Evolutionary conservation across 169 alveolate species (phyloP).

Genomic region (Plasmodium sp.): DNA sequence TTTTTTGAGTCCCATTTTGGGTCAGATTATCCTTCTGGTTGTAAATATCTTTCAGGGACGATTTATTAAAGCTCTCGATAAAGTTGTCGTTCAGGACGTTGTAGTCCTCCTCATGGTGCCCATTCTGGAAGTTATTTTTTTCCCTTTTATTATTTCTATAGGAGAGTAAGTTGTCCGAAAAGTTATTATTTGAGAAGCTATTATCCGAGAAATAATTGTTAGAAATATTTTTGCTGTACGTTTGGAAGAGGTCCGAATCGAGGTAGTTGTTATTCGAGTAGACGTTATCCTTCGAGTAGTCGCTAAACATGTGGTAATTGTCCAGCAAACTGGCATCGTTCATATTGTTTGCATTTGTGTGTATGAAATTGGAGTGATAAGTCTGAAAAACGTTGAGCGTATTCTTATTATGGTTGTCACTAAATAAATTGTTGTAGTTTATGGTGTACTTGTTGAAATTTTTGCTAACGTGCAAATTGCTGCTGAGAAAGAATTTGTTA

Average conservation of each 20-base stretch:
- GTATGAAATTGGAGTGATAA: constrained; percentile 35
- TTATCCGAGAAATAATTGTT: constrained; percentile 46
- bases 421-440: constrained; percentile 60
- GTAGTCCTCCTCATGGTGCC: constrained; percentile 2
- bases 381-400: constrained; percentile 37
- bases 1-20: constrained; percentile 30
- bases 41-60: constrained; percentile 40
- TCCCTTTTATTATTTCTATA: constrained; percentile 40
- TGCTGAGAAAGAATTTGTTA: constrained; percentile 26
- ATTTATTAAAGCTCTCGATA: constrained; percentile 40
- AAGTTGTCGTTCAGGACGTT: constrained; percentile 20
- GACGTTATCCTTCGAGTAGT: constrained; percentile 21
- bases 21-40: constrained; percentile 20
- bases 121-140: not conserved
- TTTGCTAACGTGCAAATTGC: constrained; percentile 56
- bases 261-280: constrained; percentile 25
- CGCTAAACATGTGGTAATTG: constrained; percentile 44
- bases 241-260: constrained; percentile 28
- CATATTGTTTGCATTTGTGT: constrained; percentile 5
- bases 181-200: constrained; percentile 39
- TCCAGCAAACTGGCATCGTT: constrained; percentile 28
- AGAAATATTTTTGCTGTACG: constrained; percentile 48
- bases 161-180: constrained; percentile 24
- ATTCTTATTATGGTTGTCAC: constrained; percentile 37
- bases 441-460: constrained; percentile 66